Evolutionary conservation across 2,329 filamentous ascomycete species (phyloP).

Genomic region (Dichotomopilus funicola): DNA sequence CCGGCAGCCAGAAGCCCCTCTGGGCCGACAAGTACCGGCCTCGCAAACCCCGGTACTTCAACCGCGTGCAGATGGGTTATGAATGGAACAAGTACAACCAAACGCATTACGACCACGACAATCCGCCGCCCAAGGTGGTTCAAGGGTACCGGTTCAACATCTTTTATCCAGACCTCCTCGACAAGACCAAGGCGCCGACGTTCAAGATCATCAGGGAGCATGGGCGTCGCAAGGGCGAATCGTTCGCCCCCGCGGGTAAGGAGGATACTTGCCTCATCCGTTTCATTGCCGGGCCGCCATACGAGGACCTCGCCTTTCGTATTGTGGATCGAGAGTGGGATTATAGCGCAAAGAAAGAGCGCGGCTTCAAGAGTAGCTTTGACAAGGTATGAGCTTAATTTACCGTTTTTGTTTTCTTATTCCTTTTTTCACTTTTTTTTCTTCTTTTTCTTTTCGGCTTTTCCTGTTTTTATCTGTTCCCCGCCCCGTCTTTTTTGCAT

Average conservation of each 20-base stretch:
- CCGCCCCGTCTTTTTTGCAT: too few relatives aligned
- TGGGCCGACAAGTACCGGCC: slow-evolving; percentile 84
- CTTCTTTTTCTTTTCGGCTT: too few relatives aligned
- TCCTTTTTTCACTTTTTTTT: too few relatives aligned
- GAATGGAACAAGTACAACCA: slow-evolving; percentile 99
- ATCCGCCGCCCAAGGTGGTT: slow-evolving; percentile 94
- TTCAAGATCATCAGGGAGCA: slow-evolving; percentile 94
- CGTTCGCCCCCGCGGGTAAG: slow-evolving; percentile 86
- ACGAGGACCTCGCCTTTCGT: slow-evolving; percentile 93
- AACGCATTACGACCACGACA: slow-evolving; percentile 98
- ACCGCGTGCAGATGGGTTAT: slow-evolving; percentile 96
- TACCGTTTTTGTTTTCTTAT: too few relatives aligned
- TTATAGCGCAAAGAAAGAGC: slow-evolving; percentile 89
- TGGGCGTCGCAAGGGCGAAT: slow-evolving; percentile 82
- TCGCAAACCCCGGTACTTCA: slow-evolving; percentile 93
- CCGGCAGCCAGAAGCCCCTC: slow-evolving; percentile 56
- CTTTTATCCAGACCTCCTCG: slow-evolving; percentile 95
- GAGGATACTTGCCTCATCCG: slow-evolving; percentile 96
- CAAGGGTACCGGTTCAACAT: slow-evolving; percentile 99
- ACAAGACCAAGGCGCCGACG: slow-evolving; percentile 88
- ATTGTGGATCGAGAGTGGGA: slow-evolving; percentile 99
- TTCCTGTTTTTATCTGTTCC: too few relatives aligned
- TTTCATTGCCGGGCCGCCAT: slow-evolving; percentile 91
- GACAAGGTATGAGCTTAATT: slow-evolving; percentile 66
- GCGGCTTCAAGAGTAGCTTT: slow-evolving; percentile 93